Percentiles rank a stretch among this genome's conserved stretches.
Conservation (phyloP, 169 alveolate species). For the Babesia divergens region DNA sequence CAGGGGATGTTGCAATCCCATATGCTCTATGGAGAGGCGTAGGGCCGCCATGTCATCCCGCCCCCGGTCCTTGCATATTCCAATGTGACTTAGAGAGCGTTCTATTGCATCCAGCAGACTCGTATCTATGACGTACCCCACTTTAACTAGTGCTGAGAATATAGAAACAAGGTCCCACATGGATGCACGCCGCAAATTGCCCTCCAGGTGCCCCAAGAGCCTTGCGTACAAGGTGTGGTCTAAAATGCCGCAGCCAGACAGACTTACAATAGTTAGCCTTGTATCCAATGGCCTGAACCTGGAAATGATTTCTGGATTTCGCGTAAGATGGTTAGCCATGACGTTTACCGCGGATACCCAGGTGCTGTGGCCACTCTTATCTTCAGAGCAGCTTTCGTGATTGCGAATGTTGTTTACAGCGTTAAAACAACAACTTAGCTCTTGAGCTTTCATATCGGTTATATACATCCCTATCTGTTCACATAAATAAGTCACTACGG, state of each 20-base stretch:
- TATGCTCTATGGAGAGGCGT: not conserved
- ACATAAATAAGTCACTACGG: not conserved
- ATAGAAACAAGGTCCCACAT: constrained; percentile 25
- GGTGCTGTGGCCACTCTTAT: not conserved
- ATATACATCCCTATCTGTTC: not conserved
- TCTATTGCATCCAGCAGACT: constrained; percentile 14
- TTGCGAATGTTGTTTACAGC: constrained; percentile 4
- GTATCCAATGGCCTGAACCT: constrained; percentile 30
- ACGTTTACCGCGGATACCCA: not conserved
- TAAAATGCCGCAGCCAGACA: constrained; percentile 1
- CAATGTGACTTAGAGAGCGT: not conserved
- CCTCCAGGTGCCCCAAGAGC: constrained; percentile 4
- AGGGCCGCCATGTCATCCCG: not conserved
- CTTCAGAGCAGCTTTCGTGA: not conserved
- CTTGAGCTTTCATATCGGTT: constrained; percentile 6
- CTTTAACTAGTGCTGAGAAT: not conserved
- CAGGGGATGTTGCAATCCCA: not conserved
- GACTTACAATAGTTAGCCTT: constrained; percentile 3
- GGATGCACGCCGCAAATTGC: not conserved
- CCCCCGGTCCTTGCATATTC: constrained; percentile 18
- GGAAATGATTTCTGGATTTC: not conserved
- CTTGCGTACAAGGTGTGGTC: not conserved
- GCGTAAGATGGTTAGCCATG: not conserved
- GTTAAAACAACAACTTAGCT: constrained; percentile 1
- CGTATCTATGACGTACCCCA: not conserved